A percentile compares a stretch with the other conserved stretches of the same genome.
Evolutionary conservation across 129 eudicot species (phyloP).

Genomic region (Smallanthus sonchifolius): DNA sequence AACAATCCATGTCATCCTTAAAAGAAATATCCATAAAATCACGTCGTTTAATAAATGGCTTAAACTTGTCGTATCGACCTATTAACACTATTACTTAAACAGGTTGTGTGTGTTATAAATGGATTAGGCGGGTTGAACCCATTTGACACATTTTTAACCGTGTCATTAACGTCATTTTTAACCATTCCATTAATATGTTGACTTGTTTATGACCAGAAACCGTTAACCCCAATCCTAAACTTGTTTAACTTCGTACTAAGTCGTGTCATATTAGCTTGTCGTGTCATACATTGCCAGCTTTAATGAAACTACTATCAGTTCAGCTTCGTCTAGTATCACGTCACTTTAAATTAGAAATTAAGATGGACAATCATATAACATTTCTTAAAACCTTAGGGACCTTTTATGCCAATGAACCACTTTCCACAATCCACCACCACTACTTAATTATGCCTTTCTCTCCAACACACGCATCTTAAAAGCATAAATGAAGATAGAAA

Average conservation of each 20-base stretch:
- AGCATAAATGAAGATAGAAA: constrained; percentile 28
- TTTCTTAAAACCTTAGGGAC: not conserved
- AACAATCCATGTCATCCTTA: not conserved
- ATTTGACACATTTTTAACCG: not conserved
- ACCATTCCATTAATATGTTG: not conserved
- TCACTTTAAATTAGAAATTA: not conserved
- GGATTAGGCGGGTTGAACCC: not conserved
- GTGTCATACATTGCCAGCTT: not conserved
- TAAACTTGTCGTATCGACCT: not conserved
- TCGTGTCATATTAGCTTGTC: not conserved
- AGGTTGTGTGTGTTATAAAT: not conserved
- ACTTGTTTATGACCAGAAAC: not conserved
- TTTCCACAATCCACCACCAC: constrained; percentile 23
- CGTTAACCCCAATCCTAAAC: not conserved
- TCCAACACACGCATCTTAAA: constrained; percentile 32
- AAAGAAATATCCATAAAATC: not conserved
- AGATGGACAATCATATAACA: not conserved
- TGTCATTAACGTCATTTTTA: not conserved
- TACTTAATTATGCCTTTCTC: constrained; percentile 26
- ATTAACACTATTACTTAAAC: not conserved
- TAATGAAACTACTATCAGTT: not conserved
- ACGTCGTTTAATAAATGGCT: not conserved
- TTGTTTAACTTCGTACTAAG: not conserved
- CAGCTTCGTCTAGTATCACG: not conserved
- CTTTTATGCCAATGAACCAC: not conserved